Evolutionary conservation across 139 green algal species (phyloP).

Genomic region (Coelastrella sp.): DNA sequence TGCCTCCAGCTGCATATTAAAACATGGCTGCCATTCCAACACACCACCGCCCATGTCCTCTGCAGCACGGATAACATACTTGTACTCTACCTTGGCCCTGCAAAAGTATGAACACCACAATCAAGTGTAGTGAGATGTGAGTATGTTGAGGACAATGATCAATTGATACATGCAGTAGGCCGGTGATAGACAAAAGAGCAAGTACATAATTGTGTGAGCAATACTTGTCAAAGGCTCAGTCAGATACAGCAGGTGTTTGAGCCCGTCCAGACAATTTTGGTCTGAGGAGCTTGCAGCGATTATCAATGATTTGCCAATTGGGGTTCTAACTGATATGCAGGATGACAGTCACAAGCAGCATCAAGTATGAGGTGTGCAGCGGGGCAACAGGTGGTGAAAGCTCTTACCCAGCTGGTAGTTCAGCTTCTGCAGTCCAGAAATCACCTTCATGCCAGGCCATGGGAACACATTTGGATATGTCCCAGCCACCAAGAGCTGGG

Average conservation of each 20-base stretch:
- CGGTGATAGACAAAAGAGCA: too few species aligned
- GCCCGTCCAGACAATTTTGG: too few species aligned
- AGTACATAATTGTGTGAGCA: too few species aligned
- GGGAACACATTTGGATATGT: conserved; percentile 17
- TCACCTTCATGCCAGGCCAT: conserved; percentile 45
- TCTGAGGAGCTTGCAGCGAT: too few species aligned
- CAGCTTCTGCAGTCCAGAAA: conserved; percentile 42
- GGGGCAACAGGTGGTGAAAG: not conserved
- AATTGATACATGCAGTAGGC: not conserved
- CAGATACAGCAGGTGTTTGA: too few species aligned
- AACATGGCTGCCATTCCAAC: not conserved
- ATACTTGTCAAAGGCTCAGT: too few species aligned
- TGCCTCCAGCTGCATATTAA: not conserved
- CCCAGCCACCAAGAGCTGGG: conserved; percentile 23
- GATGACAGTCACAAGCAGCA: not conserved
- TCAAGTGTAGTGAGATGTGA: not conserved
- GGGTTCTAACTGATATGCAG: too few species aligned
- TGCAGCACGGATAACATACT: not conserved
- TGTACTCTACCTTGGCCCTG: not conserved
- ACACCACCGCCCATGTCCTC: not conserved
- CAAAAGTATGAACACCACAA: not conserved
- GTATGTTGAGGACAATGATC: not conserved
- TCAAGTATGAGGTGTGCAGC: not conserved
- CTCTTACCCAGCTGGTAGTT: conserved; percentile 34
- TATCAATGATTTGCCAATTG: too few species aligned